Base-by-base conservation (phyloP, 106 monocot species). In the Allium fistulosum region DNA sequence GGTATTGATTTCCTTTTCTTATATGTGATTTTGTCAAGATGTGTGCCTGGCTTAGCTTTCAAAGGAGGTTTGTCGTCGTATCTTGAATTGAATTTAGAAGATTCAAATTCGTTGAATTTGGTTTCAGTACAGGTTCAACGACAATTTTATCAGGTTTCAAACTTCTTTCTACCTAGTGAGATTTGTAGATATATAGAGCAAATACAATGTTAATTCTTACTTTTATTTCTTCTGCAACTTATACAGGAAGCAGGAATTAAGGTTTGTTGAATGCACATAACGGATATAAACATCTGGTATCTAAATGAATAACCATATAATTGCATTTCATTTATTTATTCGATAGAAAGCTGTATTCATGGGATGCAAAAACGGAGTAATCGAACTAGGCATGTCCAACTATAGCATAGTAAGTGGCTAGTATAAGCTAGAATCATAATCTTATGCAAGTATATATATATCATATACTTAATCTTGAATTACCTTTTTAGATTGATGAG, bases 211-310 rank as follows among this genome's bases (percentile, higher is more conserved):
- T 57, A 50, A 9, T 72, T 71, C 3, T 51, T 69, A 15, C 37
- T 37, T 62, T 0, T 8, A 17, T 46, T 14, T 70, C 12, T 51
- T 77, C 22, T 22, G 22, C 60, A 10, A 26, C 50, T 58, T 11
- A 63, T 63, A 61, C 85, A 88, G 85, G 88, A 86, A 79, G 78
- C 85, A 57, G 83, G 88, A 62, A 81, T 85, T n/a, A 88, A 88
- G 85, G 92, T 92, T 66, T 57, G 74, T 74, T 12, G 10, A 16
- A 9, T 46, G 57, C 12, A 27, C 37, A 27, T 26, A 61, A 27
- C 7, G 1, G 12, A 16, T 16, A 11, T 11, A n/a, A 16, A 11
- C 13, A 9, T 11, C 18, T 58, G 2, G 7, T 58, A 18, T 7
- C 18, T 16, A 18, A 58, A 37, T 16, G 58, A 6, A 58, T 14